Conservation (phyloP, 176 grass and related monocot species). For the Sorghum bicolor region Sorghum_bicolor_NCBIv3 NC_012874.2:4674501-4675000, state of each 20-base stretch:
- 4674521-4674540: slow-evolving; percentile 77
- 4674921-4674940: neutral
- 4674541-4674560: slow-evolving; percentile 53
- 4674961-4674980: neutral
- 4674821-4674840: neutral
- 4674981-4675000: slow-evolving; percentile 4
- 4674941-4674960: neutral
- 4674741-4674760: neutral
- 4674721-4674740: neutral
- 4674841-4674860: neutral
- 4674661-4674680: neutral
- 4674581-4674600: neutral
- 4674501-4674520: slow-evolving; percentile 53
- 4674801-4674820: slow-evolving; percentile 13
- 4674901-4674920: neutral
- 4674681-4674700: neutral
- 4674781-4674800: slow-evolving; percentile 24
- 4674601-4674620: neutral
- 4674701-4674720: neutral
- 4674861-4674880: neutral
- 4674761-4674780: neutral
- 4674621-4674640: neutral
- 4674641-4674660: neutral
- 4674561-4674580: neutral
- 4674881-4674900: neutral